Evolutionary conservation across 2,329 filamentous ascomycete genomes (phyloP).

Genomic region (Achaetomium macrosporum): DNA sequence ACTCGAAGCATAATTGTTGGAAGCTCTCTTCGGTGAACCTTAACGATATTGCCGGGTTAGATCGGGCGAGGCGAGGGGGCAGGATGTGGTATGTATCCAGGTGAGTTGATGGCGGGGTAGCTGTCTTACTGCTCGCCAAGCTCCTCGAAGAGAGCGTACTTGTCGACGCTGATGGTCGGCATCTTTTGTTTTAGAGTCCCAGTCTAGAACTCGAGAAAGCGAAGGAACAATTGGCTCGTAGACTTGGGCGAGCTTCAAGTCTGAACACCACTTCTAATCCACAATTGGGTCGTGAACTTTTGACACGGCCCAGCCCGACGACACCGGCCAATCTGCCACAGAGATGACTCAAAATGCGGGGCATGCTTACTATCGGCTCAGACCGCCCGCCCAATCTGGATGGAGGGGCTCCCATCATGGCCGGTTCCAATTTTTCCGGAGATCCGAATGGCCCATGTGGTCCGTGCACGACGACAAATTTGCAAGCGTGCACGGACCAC

Average conservation of each 20-base stretch:
- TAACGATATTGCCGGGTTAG: conserved; percentile 4
- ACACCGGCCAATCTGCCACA: conserved; percentile 5
- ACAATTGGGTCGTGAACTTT: conserved; percentile 13
- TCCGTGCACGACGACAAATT: not conserved
- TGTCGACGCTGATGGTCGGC: conserved; percentile 96
- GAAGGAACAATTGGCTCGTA: conserved; percentile 14
- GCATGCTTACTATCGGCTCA: conserved; percentile 18
- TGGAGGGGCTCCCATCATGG: not conserved
- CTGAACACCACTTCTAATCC: conserved; percentile 9
- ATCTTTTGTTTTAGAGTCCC: conserved; percentile 14
- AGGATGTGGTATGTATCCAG: not conserved
- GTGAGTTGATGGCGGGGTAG: conserved; percentile 25
- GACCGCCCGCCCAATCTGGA: conserved; percentile 8
- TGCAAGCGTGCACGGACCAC: conserved; percentile 17
- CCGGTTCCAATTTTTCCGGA: too few relatives aligned
- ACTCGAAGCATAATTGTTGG: conserved; percentile 97
- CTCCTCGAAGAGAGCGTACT: conserved; percentile 89
- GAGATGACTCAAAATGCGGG: conserved; percentile 26
- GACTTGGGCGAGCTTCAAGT: conserved; percentile 2
- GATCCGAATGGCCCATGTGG: not conserved
- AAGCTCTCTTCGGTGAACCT: conserved; percentile 92
- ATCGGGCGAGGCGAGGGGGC: not conserved
- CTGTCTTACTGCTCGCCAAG: conserved; percentile 73
- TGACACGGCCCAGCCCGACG: conserved; percentile 15
- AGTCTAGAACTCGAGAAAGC: not conserved